phyloP scores from a whole-genome alignment of 768 basidiomycete genomes.

The Kwoniella pini region DNA sequence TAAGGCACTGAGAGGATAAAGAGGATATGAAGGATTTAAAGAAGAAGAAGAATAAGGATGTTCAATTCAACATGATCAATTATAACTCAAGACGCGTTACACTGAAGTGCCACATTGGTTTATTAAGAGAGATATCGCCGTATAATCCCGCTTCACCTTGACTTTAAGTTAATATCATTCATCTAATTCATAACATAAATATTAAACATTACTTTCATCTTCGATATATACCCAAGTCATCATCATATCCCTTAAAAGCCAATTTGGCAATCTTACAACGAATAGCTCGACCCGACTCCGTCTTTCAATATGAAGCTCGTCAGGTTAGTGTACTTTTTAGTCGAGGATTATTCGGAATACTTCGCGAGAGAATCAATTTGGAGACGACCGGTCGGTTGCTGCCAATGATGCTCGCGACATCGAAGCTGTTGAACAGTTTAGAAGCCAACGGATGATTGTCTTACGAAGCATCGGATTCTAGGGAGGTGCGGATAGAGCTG shows the following conservation, averaged over 20 bases:
- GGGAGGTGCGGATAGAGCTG: neutral
- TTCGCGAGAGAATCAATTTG: too few relatives aligned
- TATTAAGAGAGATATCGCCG: neutral
- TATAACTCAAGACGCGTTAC: neutral
- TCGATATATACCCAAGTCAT: neutral
- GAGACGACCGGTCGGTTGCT: too few relatives aligned
- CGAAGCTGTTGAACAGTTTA: too few relatives aligned
- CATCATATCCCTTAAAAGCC: neutral
- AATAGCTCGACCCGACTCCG: conserved; percentile 35
- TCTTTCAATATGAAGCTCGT: conserved; percentile 74
- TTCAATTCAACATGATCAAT: neutral
- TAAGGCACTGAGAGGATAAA: too few relatives aligned
- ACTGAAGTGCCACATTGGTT: conserved; percentile 10
- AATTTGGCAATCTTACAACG: neutral
- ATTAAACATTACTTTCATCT: neutral
- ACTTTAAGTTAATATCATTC: too few relatives aligned
- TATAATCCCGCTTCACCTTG: conserved; percentile 1
- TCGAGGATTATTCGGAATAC: too few relatives aligned
- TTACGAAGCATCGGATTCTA: neutral
- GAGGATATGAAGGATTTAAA: neutral
- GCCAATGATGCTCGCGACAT: too few relatives aligned
- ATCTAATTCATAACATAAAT: conserved; percentile 4
- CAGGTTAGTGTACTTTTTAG: conserved; percentile 59
- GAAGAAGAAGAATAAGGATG: neutral
- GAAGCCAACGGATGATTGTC: too few relatives aligned